Percentiles rank a stretch among this genome's conserved stretches.
These are phyloP conservation scores for Curvularia eragrostidis DNA, from an alignment of 2,329 filamentous ascomycete genomes.

Conservation along the genomic window DNA sequence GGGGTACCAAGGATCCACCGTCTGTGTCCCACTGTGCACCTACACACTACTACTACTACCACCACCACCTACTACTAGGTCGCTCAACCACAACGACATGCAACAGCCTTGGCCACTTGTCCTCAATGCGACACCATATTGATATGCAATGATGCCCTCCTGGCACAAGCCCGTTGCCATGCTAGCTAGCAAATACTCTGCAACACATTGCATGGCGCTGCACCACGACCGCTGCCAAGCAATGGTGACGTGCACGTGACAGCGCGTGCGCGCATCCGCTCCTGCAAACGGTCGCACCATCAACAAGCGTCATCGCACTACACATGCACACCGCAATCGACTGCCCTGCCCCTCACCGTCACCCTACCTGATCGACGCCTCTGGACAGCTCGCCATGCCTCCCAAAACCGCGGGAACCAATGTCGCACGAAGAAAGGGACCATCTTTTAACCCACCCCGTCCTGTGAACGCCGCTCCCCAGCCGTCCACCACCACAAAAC, in stretches of 20 bases:
- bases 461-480: constrained; percentile 39
- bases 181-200: background rate
- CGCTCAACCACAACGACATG: background rate
- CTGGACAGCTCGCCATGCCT: constrained; percentile 26
- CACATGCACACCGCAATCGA: constrained; percentile 2
- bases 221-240: background rate
- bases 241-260: constrained; percentile 17
- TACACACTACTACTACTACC: no score
- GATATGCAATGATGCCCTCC: background rate
- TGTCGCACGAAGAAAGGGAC: constrained; percentile 37
- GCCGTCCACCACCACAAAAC: constrained; percentile 29
- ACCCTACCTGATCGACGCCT: background rate
- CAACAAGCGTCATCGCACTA: constrained; percentile 4
- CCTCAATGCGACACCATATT: background rate
- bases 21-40: background rate
- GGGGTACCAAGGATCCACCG: background rate
- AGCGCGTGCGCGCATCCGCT: constrained; percentile 9
- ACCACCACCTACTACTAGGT: no score
- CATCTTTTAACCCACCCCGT: constrained; percentile 48
- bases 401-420: constrained; percentile 33
- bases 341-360: constrained; percentile 4
- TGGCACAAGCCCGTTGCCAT: no score
- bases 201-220: background rate
- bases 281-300: background rate
- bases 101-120: background rate